A percentile compares a stretch with the other conserved stretches of the same genome.
Evolutionary conservation across 176 grass and related monocot genomes (phyloP).

Genomic region (Eragrostis nindensis): DNA sequence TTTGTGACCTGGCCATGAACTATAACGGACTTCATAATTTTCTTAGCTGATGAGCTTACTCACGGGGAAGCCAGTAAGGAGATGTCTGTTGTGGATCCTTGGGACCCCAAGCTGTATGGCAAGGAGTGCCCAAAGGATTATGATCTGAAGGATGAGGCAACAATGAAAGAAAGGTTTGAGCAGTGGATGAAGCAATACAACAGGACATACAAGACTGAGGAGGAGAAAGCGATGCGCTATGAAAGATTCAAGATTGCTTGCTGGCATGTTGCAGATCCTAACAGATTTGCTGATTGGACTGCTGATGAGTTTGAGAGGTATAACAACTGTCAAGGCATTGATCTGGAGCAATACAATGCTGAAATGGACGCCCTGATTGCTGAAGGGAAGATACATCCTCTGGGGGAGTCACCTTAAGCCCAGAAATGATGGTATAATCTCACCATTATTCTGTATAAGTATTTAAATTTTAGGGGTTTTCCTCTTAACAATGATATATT

Average conservation of each 20-base stretch:
- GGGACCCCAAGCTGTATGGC: background rate
- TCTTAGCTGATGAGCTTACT: background rate
- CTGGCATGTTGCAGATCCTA: background rate
- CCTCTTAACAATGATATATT: no score
- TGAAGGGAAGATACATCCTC: no score
- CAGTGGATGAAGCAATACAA: conserved; percentile 1
- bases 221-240: conserved; percentile 10
- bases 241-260: background rate
- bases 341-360: no score
- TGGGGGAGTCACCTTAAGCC: no score
- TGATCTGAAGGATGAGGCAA: background rate
- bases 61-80: background rate
- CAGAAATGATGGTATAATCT: no score
- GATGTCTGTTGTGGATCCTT: background rate
- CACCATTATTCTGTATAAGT: no score
- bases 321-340: no score
- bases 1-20: background rate
- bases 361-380: no score
- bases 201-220: background rate
- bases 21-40: background rate
- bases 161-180: background rate
- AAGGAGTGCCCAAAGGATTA: no score
- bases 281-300: background rate
- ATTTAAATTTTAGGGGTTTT: no score
- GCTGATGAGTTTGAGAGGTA: background rate